phyloP scores from a whole-genome alignment of 345 rosid genomes.

The Hevea brasiliensis region DNA sequence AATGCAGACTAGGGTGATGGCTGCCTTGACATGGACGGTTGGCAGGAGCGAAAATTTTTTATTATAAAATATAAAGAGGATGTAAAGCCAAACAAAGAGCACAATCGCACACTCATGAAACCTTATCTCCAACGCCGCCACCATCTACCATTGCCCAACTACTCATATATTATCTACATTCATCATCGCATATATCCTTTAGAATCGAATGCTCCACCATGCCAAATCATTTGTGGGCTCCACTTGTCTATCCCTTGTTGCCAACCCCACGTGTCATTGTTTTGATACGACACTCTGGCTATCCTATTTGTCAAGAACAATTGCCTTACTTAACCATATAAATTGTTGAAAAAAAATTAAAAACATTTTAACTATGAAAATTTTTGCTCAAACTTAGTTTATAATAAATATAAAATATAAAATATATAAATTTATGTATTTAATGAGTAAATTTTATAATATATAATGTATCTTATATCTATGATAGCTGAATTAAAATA shows the following conservation, averaged over 20 bases:
- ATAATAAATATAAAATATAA: too few relatives aligned
- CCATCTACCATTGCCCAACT: slow-evolving; percentile 26
- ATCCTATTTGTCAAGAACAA: too few relatives aligned
- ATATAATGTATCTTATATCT: too few relatives aligned
- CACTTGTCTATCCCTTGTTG: slow-evolving; percentile 1
- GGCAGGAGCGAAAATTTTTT: neutral
- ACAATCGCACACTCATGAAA: slow-evolving; percentile 31
- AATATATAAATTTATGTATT: too few relatives aligned
- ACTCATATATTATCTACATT: neutral
- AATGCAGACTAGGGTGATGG: slow-evolving; percentile 22
- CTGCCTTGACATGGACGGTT: slow-evolving; percentile 30
- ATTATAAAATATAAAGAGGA: too few relatives aligned
- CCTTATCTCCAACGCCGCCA: slow-evolving; percentile 47
- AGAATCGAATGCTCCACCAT: slow-evolving; percentile 44
- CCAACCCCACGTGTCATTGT: neutral
- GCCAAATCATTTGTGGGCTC: slow-evolving; percentile 45
- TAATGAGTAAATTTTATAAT: too few relatives aligned
- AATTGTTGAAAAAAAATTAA: too few relatives aligned
- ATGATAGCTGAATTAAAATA: too few relatives aligned
- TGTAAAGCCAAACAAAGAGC: slow-evolving; percentile 39
- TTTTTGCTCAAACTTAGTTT: too few relatives aligned
- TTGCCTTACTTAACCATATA: too few relatives aligned
- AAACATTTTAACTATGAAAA: too few relatives aligned
- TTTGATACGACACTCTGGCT: too few relatives aligned
- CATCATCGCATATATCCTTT: slow-evolving; percentile 17